phyloP scores from a whole-genome alignment of 2,329 filamentous ascomycete species.

The Calonectria henricotiae region DNA sequence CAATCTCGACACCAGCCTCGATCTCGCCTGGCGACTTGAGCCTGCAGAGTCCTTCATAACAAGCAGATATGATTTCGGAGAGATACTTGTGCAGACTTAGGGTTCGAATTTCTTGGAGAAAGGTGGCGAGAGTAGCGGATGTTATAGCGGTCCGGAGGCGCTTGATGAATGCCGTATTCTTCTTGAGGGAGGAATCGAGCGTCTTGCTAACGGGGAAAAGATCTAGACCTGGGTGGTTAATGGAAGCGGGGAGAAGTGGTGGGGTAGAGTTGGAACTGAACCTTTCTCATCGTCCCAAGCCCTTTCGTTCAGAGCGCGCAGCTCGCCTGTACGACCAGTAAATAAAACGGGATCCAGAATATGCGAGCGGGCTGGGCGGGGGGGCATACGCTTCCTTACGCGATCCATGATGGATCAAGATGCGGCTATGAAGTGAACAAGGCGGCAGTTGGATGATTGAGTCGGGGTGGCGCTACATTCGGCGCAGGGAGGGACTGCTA shows the following conservation, averaged over 20 bases:
- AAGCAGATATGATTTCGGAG: slow-evolving; percentile 96
- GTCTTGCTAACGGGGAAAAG: slow-evolving; percentile 83
- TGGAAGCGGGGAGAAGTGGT: slow-evolving; percentile 39
- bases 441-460: slow-evolving; percentile 42
- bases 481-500: slow-evolving; percentile 61
- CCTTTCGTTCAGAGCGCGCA: slow-evolving; percentile 89
- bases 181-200: slow-evolving; percentile 95
- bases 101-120: slow-evolving; percentile 90
- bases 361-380: not conserved
- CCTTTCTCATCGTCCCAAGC: slow-evolving; percentile 93
- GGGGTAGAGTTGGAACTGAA: slow-evolving; percentile 59
- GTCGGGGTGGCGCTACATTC: slow-evolving; percentile 65
- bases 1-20: slow-evolving; percentile 91
- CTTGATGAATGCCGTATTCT: slow-evolving; percentile 98
- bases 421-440: slow-evolving; percentile 50
- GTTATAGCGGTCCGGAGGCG: slow-evolving; percentile 92
- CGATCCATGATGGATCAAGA: slow-evolving; percentile 73
- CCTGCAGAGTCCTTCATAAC: slow-evolving; percentile 93
- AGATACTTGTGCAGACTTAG: slow-evolving; percentile 96
- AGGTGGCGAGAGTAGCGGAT: slow-evolving; percentile 83
- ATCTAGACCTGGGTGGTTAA: slow-evolving; percentile 67
- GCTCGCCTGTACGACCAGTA: slow-evolving; percentile 76
- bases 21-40: slow-evolving; percentile 94
- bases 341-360: slow-evolving; percentile 34
- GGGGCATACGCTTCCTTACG: slow-evolving; percentile 73